phyloP scores from a whole-genome alignment of 257 asterid genomes.

The Salvia miltiorrhiza region DNA sequence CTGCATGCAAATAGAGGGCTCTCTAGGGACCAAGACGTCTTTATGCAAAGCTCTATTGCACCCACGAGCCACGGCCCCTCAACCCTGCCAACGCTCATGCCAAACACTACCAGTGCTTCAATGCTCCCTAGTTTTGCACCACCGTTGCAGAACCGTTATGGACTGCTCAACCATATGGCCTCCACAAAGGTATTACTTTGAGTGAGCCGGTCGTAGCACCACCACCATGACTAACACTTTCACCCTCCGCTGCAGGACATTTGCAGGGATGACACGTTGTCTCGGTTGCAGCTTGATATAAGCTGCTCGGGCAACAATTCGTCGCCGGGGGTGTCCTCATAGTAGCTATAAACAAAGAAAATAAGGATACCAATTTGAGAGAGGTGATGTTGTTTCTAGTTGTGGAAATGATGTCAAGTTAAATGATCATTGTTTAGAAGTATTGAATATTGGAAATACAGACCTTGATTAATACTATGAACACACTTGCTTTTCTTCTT shows the following conservation, averaged over 20 bases:
- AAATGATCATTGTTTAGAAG: constrained; percentile 29
- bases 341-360: constrained; percentile 27
- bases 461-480: constrained; percentile 18
- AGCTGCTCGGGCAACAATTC: constrained; percentile 77
- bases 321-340: constrained; percentile 76
- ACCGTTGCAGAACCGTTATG: constrained; percentile 53
- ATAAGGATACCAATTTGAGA: background rate
- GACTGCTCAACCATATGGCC: constrained; percentile 55
- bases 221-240: background rate
- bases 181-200: constrained; percentile 50
- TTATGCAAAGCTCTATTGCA: constrained; percentile 39
- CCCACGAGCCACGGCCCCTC: constrained; percentile 39
- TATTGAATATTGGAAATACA: constrained; percentile 24
- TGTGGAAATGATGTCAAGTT: constrained; percentile 27
- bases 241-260: constrained; percentile 48
- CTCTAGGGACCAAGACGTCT: constrained; percentile 40
- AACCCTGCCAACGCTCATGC: constrained; percentile 37
- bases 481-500: constrained; percentile 11
- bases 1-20: constrained; percentile 45
- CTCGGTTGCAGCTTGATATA: constrained; percentile 65
- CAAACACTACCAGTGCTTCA: constrained; percentile 34
- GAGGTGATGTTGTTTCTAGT: constrained; percentile 30
- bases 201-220: background rate
- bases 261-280: constrained; percentile 63
- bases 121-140: constrained; percentile 41